Base-by-base conservation (phyloP, 768 basidiomycete genomes). In the Flagelloscypha sp. region DNA sequence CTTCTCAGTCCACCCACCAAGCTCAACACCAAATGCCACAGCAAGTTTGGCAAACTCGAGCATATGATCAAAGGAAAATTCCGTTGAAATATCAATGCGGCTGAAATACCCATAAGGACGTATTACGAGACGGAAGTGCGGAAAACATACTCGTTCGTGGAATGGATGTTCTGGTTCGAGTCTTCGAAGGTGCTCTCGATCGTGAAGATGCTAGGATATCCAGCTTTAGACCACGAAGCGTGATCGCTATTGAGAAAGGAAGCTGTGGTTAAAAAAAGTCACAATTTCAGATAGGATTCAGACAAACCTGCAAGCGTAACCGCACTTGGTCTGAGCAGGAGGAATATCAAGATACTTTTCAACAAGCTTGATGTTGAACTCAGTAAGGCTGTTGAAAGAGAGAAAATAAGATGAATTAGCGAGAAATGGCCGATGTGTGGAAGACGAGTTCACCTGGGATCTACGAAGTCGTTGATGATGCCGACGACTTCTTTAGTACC, bases 221-320 rank as follows among this genome's bases (percentile, higher is more conserved):
- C 88, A 33, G 83, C 86, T 63, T 82, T 85, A 37, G 58, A 59
- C 86, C 86, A 92, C 21, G 85, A 85, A 48, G 87, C 87, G 50
- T 69, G 65, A 44, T 33, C 47, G 35, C 21, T 21, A 18, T 45
- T 54, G 41, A 59, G 53, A 46, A 52, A 50, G 43, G 47, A 34
- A 27, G 34, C 30, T 33, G 33, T 29, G 44, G 20, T 47, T 46
- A 52, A 55, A 50, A 44, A 49, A 45, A 41, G n/a, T n/a, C n/a
- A n/a, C n/a, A n/a, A n/a, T n/a, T n/a, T n/a, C n/a, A n/a, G n/a
- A n/a, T n/a, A n/a, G n/a, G n/a, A n/a, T n/a, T n/a, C n/a, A n/a
- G n/a, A n/a, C n/a, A n/a, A n/a, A n/a, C n/a, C 84, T 87, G 68
- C 90, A 95, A 35, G 88, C 89, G 52, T 95, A 94, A 23, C 85